Evolutionary conservation across 2,329 filamentous ascomycete species (phyloP).

Genomic region (Paecilomyces fulvus): DNA sequence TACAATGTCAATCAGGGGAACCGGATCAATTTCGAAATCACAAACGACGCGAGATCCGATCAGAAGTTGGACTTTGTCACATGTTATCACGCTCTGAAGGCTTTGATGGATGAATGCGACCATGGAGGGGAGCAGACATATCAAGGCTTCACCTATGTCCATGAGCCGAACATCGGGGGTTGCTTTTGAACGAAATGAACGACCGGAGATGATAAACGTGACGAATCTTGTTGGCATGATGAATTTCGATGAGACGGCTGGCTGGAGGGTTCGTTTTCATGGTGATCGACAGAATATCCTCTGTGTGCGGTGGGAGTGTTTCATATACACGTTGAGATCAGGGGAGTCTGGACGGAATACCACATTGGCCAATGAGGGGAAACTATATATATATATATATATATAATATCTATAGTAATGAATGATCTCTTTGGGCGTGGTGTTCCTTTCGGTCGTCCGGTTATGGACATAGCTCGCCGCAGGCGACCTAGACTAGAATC

Average conservation of each 20-base stretch:
- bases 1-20: neutral
- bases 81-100: neutral
- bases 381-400: neutral
- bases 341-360: neutral
- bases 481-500: neutral
- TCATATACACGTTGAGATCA: neutral
- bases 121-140: neutral
- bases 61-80: neutral
- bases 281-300: neutral
- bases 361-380: neutral
- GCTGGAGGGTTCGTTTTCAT: neutral
- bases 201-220: neutral
- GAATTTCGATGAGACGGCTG: neutral
- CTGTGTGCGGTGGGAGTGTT: neutral
- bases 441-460: neutral
- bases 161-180: neutral
- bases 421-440: neutral
- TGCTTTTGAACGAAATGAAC: neutral
- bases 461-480: neutral
- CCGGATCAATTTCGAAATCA: neutral
- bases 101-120: neutral
- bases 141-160: neutral
- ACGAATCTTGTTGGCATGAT: neutral
- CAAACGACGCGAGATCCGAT: neutral
- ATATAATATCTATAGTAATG: neutral